Evolutionary conservation across 495 filamentous ascomycete genomes (phyloP), one percentile per base, ranked within the genome.

Genomic region (Talaromyces proteolyticus): DNA sequence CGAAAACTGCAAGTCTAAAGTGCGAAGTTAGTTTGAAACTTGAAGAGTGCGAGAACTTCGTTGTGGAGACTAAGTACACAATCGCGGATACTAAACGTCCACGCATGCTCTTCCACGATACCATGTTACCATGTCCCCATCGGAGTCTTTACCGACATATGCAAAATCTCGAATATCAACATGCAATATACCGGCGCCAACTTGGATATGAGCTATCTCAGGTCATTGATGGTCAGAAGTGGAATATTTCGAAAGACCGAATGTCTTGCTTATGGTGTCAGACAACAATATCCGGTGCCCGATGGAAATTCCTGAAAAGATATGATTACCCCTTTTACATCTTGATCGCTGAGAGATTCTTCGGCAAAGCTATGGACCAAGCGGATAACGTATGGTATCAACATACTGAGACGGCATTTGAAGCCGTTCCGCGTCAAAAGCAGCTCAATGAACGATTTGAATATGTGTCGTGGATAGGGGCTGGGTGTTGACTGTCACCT

Each of bases 361-460:
- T 34, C 22, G 44, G 44, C 23, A 46, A 34, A 22, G 44, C 44
- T 46, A 10, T 46, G 44, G 22, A 36, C 4, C 14, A 46, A 36
- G 44, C 44, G n/a, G 44, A 46, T 46, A 23, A 46, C 21, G 23
- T 34, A 8, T 46, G 44, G 44, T 18, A 46, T 46, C 44, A 25
- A 46, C 44, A 46, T 17, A 46, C 44, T 46, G 44, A 43, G 24
- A 43, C 41, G 41, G 20, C 41, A n/a, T 43, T 45, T 45, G 43
- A 45, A 24, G 43, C 43, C 17, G 25, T 45, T 45, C 22, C 43
- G 39, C n/a, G 5, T 12, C 20, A 26, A 24, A 10, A 8, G 18
- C 43, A 16, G 25, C 20, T 8, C 21, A 14, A 19, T 19, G 10
- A 5, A 29, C 44, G 44, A 11, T 16, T 46, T 8, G 24, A 46